Percentiles rank a stretch among this genome's conserved stretches.
phyloP scores from a whole-genome alignment of 2,329 filamentous ascomycete genomes.

The Periconia sp. region DNA sequence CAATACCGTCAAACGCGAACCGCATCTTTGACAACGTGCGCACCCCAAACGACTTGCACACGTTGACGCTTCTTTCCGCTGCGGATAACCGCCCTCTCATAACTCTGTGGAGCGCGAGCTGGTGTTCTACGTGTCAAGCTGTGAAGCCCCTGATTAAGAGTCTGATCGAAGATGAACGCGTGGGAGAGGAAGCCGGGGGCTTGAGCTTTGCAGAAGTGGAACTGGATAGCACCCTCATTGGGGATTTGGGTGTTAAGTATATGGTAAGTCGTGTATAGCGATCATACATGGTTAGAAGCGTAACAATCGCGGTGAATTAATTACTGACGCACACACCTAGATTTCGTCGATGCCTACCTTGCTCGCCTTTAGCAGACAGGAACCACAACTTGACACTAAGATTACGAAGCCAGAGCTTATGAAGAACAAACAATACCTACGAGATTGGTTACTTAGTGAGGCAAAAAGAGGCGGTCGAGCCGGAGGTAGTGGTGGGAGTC shows the following conservation, averaged over 20 bases:
- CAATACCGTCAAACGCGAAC: slow-evolving; percentile 23
- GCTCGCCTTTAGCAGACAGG: slow-evolving; percentile 56
- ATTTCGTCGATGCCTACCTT: slow-evolving; percentile 57
- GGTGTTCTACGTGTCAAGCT: slow-evolving; percentile 52
- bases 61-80: slow-evolving; percentile 55
- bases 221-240: slow-evolving; percentile 53
- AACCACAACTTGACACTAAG: slow-evolving; percentile 56
- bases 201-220: slow-evolving; percentile 57
- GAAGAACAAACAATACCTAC: slow-evolving; percentile 52
- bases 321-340: slow-evolving; percentile 18
- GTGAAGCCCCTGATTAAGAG: slow-evolving; percentile 51
- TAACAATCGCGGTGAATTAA: too few species aligned
- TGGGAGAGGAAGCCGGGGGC: slow-evolving; percentile 53
- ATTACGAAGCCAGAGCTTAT: slow-evolving; percentile 53
- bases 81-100: slow-evolving; percentile 52
- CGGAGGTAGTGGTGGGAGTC: slow-evolving; percentile 52
- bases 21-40: slow-evolving; percentile 51
- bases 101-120: slow-evolving; percentile 58
- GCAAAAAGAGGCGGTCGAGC: slow-evolving; percentile 51
- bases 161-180: slow-evolving; percentile 51
- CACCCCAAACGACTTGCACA: slow-evolving; percentile 54
- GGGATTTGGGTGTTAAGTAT: slow-evolving; percentile 49
- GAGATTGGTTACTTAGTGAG: slow-evolving; percentile 55
- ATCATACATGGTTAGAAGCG: too few species aligned
- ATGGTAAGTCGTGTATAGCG: slow-evolving; percentile 32